Base-by-base conservation (phyloP, 768 basidiomycete species). In the Auriculariales sp. region DNA sequence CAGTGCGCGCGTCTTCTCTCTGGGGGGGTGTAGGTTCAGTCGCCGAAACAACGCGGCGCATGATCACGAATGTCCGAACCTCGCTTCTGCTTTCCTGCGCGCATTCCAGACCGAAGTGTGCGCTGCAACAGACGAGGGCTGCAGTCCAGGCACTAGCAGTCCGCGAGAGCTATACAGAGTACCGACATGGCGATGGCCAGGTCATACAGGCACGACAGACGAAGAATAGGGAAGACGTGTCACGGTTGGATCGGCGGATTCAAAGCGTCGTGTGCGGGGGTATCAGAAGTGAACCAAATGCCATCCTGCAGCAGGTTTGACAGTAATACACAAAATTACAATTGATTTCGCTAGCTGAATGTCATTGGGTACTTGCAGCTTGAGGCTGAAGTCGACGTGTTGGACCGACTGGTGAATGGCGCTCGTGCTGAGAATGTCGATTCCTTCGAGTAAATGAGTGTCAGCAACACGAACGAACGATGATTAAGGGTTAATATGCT, bases 301-400 rank as follows among this genome's bases (percentile, higher is more conserved):
- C n/a, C n/a, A n/a, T n/a, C n/a, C n/a, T n/a, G n/a, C n/a, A n/a
- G n/a, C n/a, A n/a, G n/a, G n/a, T n/a, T n/a, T n/a, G n/a, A n/a
- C n/a, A n/a, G n/a, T n/a, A n/a, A n/a, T n/a, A n/a, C n/a, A n/a
- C n/a, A n/a, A n/a, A n/a, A n/a, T n/a, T n/a, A n/a, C n/a, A n/a
- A n/a, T n/a, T n/a, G n/a, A n/a, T n/a, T n/a, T n/a, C n/a, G n/a
- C n/a, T n/a, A n/a, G n/a, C n/a, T n/a, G n/a, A n/a, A 48, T 29
- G 28, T 31, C 25, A 39, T 17, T 4, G 10, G 19, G 3, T 39
- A 31, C 34, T 65, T 93, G 91, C 53, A 98, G 83, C 75, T 98
- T 98, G 58, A 99, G 72, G 59, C 91, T 95, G 64, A 93, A 99
- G 63, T 98, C 95, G 54, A 98, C 81, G 60, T 95, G 92, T 56